Evolutionary conservation across 805 yeast species (phyloP).

Genomic region (Suhomyces emberorum): DNA sequence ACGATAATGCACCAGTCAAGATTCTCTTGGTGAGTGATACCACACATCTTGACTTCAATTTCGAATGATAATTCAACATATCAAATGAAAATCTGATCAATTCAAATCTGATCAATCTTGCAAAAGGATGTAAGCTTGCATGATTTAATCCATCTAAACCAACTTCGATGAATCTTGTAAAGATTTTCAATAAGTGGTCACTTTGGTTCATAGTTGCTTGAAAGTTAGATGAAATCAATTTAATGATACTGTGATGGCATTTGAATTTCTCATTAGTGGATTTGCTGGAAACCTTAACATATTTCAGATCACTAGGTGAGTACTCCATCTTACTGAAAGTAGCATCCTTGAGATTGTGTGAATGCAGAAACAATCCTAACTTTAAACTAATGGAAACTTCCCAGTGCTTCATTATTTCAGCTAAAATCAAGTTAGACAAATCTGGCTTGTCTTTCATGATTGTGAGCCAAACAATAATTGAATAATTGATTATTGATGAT

Average conservation of each 20-base stretch:
- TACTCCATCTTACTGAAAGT: conserved; percentile 81
- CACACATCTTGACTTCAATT: conserved; percentile 46
- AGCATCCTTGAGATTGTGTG: conserved; percentile 54
- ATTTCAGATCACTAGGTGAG: conserved; percentile 70
- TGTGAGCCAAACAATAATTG: conserved; percentile 78
- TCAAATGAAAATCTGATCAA: conserved; percentile 66
- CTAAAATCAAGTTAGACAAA: conserved; percentile 55
- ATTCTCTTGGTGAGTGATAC: conserved; percentile 48
- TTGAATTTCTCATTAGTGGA: conserved; percentile 34
- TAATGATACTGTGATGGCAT: conserved; percentile 68
- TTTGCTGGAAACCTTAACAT: conserved; percentile 47
- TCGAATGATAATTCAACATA: conserved; percentile 53
- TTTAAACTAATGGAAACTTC: conserved; percentile 56
- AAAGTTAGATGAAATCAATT: conserved; percentile 70
- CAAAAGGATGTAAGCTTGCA: conserved; percentile 82
- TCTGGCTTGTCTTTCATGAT: conserved; percentile 65
- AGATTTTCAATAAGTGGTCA: conserved; percentile 63
- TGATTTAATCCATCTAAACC: conserved; percentile 49
- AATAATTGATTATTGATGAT: conserved; percentile 55
- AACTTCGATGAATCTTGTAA: conserved; percentile 55
- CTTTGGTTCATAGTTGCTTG: conserved; percentile 76
- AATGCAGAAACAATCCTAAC: conserved; percentile 62
- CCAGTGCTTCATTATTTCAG: conserved; percentile 70
- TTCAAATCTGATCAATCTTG: conserved; percentile 74
- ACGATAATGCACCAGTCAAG: conserved; percentile 65